A percentile compares a stretch with the other conserved stretches of the same genome.
Evolutionary conservation across 78 protist genomes (phyloP).

Genomic region (Corallochytrium limacisporum): DNA sequence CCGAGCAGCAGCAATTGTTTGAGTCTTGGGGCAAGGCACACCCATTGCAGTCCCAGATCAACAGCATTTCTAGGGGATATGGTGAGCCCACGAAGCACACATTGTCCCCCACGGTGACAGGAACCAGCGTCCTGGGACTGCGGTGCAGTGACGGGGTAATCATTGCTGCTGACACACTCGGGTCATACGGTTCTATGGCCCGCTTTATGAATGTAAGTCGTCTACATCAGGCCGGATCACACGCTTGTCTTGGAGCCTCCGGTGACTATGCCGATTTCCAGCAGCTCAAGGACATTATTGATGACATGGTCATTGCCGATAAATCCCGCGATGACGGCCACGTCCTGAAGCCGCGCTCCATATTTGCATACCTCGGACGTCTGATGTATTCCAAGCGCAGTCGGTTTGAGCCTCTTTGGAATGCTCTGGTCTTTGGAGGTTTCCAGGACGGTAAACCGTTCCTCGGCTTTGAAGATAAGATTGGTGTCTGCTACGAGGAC

Average conservation of each 20-base stretch:
- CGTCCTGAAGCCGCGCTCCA: constrained; percentile 19
- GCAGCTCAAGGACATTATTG: constrained; percentile 28
- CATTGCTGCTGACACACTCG: constrained; percentile 75
- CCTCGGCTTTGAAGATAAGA: constrained; percentile 19
- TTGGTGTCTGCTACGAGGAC: constrained; percentile 13
- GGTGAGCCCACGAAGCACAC: too few relatives aligned
- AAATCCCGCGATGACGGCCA: constrained; percentile 22
- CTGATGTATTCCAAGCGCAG: constrained; percentile 57
- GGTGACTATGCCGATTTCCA: constrained; percentile 88
- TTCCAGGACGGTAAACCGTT: constrained; percentile 31
- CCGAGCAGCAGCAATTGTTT: too few relatives aligned
- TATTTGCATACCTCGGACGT: constrained; percentile 54
- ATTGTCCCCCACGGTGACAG: constrained; percentile 70
- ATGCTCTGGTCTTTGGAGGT: constrained; percentile 58
- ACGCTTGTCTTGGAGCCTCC: constrained; percentile 49
- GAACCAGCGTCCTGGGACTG: constrained; percentile 77
- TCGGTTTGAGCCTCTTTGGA: constrained; percentile 68
- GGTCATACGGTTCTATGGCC: constrained; percentile 83
- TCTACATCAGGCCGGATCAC: constrained; percentile 24
- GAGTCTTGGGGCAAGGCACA: too few relatives aligned
- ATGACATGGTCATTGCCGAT: constrained; percentile 18
- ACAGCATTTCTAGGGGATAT: too few relatives aligned
- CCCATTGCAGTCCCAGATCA: too few relatives aligned
- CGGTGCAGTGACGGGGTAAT: constrained; percentile 79
- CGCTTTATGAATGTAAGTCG: constrained; percentile 53